Conservation (phyloP, 2,329 filamentous ascomycete genomes). For the Colletotrichum endophyticum region DNA sequence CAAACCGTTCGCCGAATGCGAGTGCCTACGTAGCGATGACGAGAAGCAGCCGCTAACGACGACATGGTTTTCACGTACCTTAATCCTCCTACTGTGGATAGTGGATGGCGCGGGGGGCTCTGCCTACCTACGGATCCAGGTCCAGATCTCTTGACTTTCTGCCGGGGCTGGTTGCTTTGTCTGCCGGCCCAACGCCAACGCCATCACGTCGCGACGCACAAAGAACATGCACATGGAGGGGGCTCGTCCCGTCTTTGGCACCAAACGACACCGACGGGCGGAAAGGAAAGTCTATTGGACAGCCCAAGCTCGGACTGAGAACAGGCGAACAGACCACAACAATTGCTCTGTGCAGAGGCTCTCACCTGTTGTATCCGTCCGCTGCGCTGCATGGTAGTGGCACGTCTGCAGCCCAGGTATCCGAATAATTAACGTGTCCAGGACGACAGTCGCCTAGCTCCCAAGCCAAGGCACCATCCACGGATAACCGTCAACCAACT, state of each 20-base stretch:
- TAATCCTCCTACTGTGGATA: not conserved
- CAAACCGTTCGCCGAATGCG: not conserved
- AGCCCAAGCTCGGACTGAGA: not conserved
- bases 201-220: not conserved
- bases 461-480: not conserved
- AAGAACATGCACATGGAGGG: constrained; percentile 11
- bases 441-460: not conserved
- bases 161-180: not conserved
- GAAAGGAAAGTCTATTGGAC: not conserved
- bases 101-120: constrained; percentile 6
- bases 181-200: not conserved
- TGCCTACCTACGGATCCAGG: not conserved
- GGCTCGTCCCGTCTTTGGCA: constrained; percentile 12
- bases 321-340: not conserved
- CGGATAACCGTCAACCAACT: not conserved
- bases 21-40: constrained; percentile 5
- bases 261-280: not conserved
- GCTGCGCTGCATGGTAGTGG: not conserved
- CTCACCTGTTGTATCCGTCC: not conserved
- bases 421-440: not conserved
- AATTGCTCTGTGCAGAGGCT: not conserved
- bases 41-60: not conserved
- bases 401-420: not conserved
- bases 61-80: not conserved
- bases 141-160: constrained; percentile 1